These are phyloP conservation scores for Colletotrichum horii DNA, from an alignment of 2,329 filamentous ascomycete species.

Conservation along the genomic window DNA sequence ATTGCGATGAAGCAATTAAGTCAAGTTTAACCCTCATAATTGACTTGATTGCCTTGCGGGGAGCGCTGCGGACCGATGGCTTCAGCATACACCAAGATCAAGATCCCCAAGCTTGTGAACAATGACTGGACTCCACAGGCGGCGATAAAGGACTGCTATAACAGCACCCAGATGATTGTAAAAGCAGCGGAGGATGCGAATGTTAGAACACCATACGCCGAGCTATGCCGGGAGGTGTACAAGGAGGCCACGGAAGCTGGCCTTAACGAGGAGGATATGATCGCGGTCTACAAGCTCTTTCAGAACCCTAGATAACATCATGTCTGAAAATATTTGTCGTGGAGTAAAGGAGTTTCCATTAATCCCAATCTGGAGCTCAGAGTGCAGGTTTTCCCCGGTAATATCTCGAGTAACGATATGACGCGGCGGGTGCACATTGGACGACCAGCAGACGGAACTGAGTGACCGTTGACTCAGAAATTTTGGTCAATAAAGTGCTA, in stretches of 20 bases:
- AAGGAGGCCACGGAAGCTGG: constrained; percentile 27
- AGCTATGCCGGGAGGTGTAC: constrained; percentile 27
- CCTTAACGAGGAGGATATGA: constrained; percentile 32
- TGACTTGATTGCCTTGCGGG: too few relatives aligned
- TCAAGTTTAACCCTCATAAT: too few relatives aligned
- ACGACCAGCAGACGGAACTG: accelerated
- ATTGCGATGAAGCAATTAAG: too few relatives aligned
- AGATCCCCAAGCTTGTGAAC: constrained; percentile 32
- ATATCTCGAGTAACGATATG: neutral
- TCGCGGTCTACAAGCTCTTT: constrained; percentile 26
- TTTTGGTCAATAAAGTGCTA: neutral
- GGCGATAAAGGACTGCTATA: constrained; percentile 33
- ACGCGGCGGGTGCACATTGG: neutral
- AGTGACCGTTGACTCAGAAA: neutral
- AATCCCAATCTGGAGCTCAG: accelerated
- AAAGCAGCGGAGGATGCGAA: constrained; percentile 24
- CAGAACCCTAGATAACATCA: neutral
- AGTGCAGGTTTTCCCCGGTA: neutral
- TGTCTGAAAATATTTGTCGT: accelerated
- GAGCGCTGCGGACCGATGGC: constrained; percentile 33
- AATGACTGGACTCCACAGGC: constrained; percentile 35
- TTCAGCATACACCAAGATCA: constrained; percentile 32
- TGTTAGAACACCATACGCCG: constrained; percentile 26
- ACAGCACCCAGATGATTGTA: constrained; percentile 31
- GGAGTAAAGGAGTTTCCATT: neutral